Evolutionary conservation across 202 grass and related monocot species (phyloP).

Genomic region (Carex arenaria): DNA sequence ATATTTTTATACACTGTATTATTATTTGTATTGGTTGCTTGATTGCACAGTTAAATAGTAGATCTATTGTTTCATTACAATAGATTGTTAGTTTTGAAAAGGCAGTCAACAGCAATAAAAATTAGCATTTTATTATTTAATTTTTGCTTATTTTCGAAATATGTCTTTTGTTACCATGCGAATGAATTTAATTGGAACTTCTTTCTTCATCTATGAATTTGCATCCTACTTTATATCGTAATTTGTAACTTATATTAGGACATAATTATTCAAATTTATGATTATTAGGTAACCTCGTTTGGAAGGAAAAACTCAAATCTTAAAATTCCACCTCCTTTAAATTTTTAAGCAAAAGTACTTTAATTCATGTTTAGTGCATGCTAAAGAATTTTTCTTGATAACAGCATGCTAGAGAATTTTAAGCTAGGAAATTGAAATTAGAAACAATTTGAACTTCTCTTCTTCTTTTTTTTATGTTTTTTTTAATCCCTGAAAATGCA

Average conservation of each 20-base stretch:
- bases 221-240: background rate
- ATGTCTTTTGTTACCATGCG: background rate
- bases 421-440: too few species aligned
- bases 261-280: background rate
- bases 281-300: background rate
- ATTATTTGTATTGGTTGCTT: background rate
- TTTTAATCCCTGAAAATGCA: too few species aligned
- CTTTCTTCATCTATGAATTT: background rate
- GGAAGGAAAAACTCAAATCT: too few species aligned
- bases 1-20: too few species aligned
- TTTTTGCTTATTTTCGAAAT: background rate
- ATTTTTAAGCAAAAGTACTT: too few species aligned
- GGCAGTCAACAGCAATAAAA: too few species aligned
- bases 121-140: background rate
- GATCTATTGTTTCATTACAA: background rate
- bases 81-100: background rate
- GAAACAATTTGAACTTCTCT: too few species aligned
- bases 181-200: background rate
- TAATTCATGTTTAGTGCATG: too few species aligned
- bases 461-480: too few species aligned
- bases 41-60: background rate
- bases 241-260: background rate
- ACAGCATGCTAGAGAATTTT: too few species aligned
- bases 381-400: too few species aligned
- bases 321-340: too few species aligned